A percentile compares a stretch with the other conserved stretches of the same genome.
Evolutionary conservation across 306 rosid species (phyloP).

Genomic region (Vigna nakashimae): DNA sequence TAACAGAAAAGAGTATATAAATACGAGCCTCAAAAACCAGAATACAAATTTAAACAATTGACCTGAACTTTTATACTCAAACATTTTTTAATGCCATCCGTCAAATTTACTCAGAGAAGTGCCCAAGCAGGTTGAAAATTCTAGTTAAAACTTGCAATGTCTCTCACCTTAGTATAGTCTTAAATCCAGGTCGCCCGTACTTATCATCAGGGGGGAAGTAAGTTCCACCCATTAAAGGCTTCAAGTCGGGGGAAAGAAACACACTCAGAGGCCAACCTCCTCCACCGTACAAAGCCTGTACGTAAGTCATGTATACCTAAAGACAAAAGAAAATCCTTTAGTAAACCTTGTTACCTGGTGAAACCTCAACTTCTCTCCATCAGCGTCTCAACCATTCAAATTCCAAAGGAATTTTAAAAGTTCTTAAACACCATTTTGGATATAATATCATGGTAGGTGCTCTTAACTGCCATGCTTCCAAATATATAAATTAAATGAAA

Average conservation of each 20-base stretch:
- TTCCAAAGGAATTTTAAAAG: slow-evolving; percentile 3
- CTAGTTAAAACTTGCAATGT: slow-evolving; percentile 33
- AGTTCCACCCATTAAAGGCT: slow-evolving; percentile 98
- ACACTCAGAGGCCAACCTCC: slow-evolving; percentile 98
- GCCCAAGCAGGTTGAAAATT: slow-evolving; percentile 31
- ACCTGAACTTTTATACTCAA: slow-evolving; percentile 31
- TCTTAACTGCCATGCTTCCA: neutral
- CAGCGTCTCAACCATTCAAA: slow-evolving; percentile 32
- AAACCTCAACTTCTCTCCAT: slow-evolving; percentile 25
- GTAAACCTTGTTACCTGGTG: slow-evolving; percentile 29
- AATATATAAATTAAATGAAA: neutral
- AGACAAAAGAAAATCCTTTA: slow-evolving; percentile 20
- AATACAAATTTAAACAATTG: slow-evolving; percentile 18
- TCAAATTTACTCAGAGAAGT: slow-evolving; percentile 1
- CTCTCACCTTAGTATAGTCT: slow-evolving; percentile 82
- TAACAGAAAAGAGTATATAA: slow-evolving; percentile 28
- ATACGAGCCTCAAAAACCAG: slow-evolving; percentile 28
- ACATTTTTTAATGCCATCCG: neutral
- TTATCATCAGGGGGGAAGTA: slow-evolving; percentile 94
- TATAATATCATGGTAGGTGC: neutral
- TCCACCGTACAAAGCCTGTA: slow-evolving; percentile 95
- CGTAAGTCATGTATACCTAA: slow-evolving; percentile 97
- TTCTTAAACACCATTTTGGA: neutral
- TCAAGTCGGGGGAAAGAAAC: slow-evolving; percentile 93
- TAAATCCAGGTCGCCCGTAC: slow-evolving; percentile 89